phyloP scores from a whole-genome alignment of 805 yeast genomes.

The Debaryomyces tyrocola region DNA sequence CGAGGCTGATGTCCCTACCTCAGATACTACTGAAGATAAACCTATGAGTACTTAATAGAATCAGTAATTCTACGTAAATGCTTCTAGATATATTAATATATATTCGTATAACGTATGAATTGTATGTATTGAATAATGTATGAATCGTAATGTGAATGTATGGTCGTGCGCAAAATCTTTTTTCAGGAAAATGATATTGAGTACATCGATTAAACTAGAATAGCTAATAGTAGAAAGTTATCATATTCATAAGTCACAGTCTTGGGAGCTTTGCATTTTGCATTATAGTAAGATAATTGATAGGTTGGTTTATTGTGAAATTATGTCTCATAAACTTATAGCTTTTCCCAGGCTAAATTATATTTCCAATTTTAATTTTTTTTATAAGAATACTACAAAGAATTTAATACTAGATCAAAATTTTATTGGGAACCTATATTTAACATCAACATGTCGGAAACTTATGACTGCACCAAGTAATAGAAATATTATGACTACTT shows the following conservation, averaged over 20 bases:
- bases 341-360: slow-evolving; percentile 21
- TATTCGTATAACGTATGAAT: no score
- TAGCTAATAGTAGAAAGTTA: no score
- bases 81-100: no score
- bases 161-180: not conserved
- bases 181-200: not conserved
- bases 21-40: no score
- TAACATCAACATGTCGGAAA: slow-evolving; percentile 11
- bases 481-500: not conserved
- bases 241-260: no score
- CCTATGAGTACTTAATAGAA: no score
- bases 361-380: slow-evolving; percentile 32
- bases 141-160: not conserved
- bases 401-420: slow-evolving; percentile 29
- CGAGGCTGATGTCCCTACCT: slow-evolving; percentile 11
- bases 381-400: slow-evolving; percentile 35
- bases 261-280: no score
- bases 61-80: no score
- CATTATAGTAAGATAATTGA: no score
- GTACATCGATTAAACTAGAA: not conserved
- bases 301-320: no score
- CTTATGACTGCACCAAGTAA: slow-evolving; percentile 7
- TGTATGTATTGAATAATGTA: no score
- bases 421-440: slow-evolving; percentile 33
- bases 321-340: slow-evolving; percentile 7